Conservation (phyloP, 2,329 filamentous ascomycete genomes). For the Gnomoniopsis smithogilvyi region DNA sequence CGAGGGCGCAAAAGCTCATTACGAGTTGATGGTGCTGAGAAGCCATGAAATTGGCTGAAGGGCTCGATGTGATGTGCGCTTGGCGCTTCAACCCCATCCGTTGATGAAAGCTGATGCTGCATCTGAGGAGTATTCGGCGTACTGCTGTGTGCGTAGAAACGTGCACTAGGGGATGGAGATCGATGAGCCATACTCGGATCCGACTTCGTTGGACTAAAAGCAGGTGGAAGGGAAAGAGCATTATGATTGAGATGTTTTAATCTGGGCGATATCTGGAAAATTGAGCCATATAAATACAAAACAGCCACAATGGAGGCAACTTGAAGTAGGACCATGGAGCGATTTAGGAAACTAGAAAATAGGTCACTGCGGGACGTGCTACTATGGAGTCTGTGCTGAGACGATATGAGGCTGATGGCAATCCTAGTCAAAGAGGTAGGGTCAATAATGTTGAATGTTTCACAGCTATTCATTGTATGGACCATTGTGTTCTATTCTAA, state of each 20-base stretch:
- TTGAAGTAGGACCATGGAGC: neutral
- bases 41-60: slow-evolving; percentile 10
- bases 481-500: slow-evolving; percentile 36
- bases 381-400: slow-evolving; percentile 12
- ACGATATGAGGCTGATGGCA: slow-evolving; percentile 12
- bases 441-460: slow-evolving; percentile 6
- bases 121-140: neutral
- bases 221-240: neutral
- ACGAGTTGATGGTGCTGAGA: slow-evolving; percentile 1
- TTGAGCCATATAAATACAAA: slow-evolving; percentile 9
- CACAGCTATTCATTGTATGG: slow-evolving; percentile 11
- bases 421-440: slow-evolving; percentile 8
- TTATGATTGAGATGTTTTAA: neutral
- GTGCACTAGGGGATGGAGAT: slow-evolving; percentile 11
- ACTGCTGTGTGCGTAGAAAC: slow-evolving; percentile 9
- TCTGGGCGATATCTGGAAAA: neutral
- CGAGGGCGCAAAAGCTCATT: neutral
- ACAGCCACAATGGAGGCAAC: neutral
- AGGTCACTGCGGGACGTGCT: neutral
- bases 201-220: neutral
- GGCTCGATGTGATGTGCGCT: neutral
- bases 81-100: neutral
- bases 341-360: slow-evolving; percentile 1
- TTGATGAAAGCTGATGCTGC: neutral
- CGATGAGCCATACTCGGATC: neutral